Conservation (phyloP, 768 basidiomycete species). For the Collybia sordida region DNA sequence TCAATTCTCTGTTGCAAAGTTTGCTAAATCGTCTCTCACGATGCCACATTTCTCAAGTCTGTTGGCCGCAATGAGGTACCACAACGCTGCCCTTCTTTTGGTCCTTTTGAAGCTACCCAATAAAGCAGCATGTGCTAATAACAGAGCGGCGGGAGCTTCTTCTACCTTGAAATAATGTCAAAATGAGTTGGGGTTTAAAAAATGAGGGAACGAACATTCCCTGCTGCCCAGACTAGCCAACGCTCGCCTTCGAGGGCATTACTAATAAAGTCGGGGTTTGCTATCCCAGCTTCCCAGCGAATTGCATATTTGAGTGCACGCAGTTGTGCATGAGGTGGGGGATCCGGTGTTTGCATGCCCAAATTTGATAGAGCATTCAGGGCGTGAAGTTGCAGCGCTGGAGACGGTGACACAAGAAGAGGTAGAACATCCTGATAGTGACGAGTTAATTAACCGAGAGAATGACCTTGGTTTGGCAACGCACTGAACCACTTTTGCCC, state of each 20-base stretch:
- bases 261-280: conserved; percentile 54
- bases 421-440: conserved; percentile 75
- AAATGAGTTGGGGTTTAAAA: neutral
- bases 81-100: conserved; percentile 67
- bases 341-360: conserved; percentile 42
- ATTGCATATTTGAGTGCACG: conserved; percentile 67
- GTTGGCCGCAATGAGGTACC: conserved; percentile 78
- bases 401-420: conserved; percentile 65
- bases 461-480: conserved; percentile 21
- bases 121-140: conserved; percentile 78
- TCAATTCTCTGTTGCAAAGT: conserved; percentile 1
- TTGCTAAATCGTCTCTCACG: conserved; percentile 43
- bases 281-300: conserved; percentile 75
- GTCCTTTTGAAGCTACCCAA: conserved; percentile 59
- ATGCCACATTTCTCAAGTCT: conserved; percentile 82
- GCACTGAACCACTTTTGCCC: conserved; percentile 81
- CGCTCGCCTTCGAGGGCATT: conserved; percentile 70
- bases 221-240: conserved; percentile 86
- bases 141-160: conserved; percentile 76
- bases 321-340: conserved; percentile 64
- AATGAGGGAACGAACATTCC: conserved; percentile 53
- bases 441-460: neutral
- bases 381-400: conserved; percentile 58
- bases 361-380: conserved; percentile 57
- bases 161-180: conserved; percentile 56